Percentiles rank a stretch among this genome's conserved stretches.
These are phyloP conservation scores for Bothriochloa decipiens DNA, from an alignment of 176 grass and related monocot species.

Conservation along the genomic window DNA sequence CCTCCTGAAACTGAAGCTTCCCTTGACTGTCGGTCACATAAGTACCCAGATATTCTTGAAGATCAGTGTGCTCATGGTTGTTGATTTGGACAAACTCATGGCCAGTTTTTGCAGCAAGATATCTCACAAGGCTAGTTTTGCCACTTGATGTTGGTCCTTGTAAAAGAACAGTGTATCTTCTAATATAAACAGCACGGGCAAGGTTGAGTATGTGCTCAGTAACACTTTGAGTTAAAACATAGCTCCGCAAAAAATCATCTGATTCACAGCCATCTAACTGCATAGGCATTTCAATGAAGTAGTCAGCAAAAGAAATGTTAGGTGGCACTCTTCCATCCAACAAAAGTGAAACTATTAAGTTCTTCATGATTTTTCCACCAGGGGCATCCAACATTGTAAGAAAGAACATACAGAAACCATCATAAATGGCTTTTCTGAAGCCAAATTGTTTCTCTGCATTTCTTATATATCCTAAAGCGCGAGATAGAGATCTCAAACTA, in stretches of 20 bases:
- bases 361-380: slow-evolving; percentile 82
- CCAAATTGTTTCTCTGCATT: slow-evolving; percentile 63
- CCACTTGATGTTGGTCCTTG: slow-evolving; percentile 98
- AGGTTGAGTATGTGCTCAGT: slow-evolving; percentile 82
- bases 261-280: slow-evolving; percentile 43
- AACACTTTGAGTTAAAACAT: slow-evolving; percentile 83
- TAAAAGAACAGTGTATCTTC: slow-evolving; percentile 85
- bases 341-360: slow-evolving; percentile 62
- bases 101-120: slow-evolving; percentile 84
- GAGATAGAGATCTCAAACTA: slow-evolving; percentile 92
- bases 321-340: slow-evolving; percentile 57
- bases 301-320: slow-evolving; percentile 58
- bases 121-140: slow-evolving; percentile 89
- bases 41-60: slow-evolving; percentile 95
- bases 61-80: slow-evolving; percentile 97
- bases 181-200: slow-evolving; percentile 87
- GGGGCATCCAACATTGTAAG: slow-evolving; percentile 82
- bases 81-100: slow-evolving; percentile 96
- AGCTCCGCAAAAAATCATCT: slow-evolving; percentile 53
- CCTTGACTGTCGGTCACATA: slow-evolving; percentile 80
- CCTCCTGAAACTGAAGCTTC: slow-evolving; percentile 89
- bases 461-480: slow-evolving; percentile 73
- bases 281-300: slow-evolving; percentile 46
- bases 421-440: slow-evolving; percentile 84
- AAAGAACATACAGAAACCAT: slow-evolving; percentile 99